Base-by-base conservation (phyloP, 2,329 filamentous ascomycete genomes). In the Venturia carpophila region DNA sequence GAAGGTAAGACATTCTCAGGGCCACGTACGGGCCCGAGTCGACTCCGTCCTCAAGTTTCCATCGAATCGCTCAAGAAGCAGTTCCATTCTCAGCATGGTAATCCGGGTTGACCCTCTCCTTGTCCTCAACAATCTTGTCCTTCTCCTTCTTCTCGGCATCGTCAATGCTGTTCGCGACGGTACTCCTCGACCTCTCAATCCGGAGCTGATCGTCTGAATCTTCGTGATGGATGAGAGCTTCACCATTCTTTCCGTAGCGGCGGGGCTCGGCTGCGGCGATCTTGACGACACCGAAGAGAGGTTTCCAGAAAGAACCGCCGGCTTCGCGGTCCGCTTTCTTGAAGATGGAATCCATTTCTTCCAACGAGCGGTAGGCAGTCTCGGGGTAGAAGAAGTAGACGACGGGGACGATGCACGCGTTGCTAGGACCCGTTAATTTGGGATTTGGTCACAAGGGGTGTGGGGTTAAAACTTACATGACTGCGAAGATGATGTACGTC, bases 181-280 rank as follows among this genome's bases (percentile, higher is more conserved):
- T 56, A 37, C 52, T 56, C 19, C 30, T 56, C 30, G 52, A 34
- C 52, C 52, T 56, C 30, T 56, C 27, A 3, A 37, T 19, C 11
- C 11, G 30, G 15, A 82, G 45, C 77, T 74, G 68, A 84, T 81
- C 52, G 86, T 76, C 52, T 10, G 52, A 34, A 7, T 56, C 52
- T 15, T 56, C 52, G 39, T 84, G 71, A 37, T 37, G 3, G 1
- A 56, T 56, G 24, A 56, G 24, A 3, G 30, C 19, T 69, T 86
- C 80, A 9, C 84, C 84, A 30, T 81, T 79, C 74, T 83, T 83
- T 67, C 82, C 83, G 71, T 83, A 86, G 65, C 83, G 79, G 68
- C 81, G 78, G 11, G 84, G 83, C 69, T 82, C 75, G 1, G 81
- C 73, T 10, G 76, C 71, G 2, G 62, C 62, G 39, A 63, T 34